A percentile compares a stretch with the other conserved stretches of the same genome.
These are phyloP conservation scores for Debaryomyces maramus DNA, from an alignment of 805 yeast genomes.

Conservation along the genomic window DNA sequence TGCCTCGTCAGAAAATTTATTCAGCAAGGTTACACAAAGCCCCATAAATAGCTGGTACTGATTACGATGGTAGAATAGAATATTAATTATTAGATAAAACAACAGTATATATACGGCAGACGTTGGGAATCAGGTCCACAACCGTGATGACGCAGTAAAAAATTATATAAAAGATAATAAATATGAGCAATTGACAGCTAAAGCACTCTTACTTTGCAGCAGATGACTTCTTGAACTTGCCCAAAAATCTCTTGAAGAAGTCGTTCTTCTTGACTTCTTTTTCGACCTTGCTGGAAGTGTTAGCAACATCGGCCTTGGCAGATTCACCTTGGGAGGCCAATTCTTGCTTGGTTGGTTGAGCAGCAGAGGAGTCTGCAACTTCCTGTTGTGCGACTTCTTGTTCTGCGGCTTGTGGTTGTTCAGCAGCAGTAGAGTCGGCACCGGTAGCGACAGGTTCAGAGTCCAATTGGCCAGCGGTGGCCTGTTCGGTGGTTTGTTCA, in stretches of 20 bases:
- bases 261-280: constrained; percentile 39
- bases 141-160: too few species aligned
- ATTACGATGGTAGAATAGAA: too few species aligned
- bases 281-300: constrained; percentile 25
- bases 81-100: constrained; percentile 6
- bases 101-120: too few species aligned
- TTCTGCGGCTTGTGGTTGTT: constrained; percentile 8
- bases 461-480: constrained; percentile 9
- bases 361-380: constrained; percentile 9
- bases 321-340: constrained; percentile 10
- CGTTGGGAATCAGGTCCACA: too few species aligned
- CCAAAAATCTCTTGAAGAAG: constrained; percentile 36
- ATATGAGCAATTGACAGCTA: too few species aligned
- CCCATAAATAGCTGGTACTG: too few species aligned
- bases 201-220: constrained; percentile 13
- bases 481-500: not conserved
- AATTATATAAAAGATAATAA: too few species aligned
- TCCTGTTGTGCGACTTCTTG: constrained; percentile 8
- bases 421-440: constrained; percentile 4
- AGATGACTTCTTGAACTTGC: constrained; percentile 34
- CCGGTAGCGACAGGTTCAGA: constrained; percentile 9
- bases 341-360: constrained; percentile 5
- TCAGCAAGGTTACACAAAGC: not conserved
- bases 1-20: not conserved
- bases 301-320: constrained; percentile 31